Conservation (phyloP, 352 stramenopile genomes). For the Globisporangium cederbergense region DNA sequence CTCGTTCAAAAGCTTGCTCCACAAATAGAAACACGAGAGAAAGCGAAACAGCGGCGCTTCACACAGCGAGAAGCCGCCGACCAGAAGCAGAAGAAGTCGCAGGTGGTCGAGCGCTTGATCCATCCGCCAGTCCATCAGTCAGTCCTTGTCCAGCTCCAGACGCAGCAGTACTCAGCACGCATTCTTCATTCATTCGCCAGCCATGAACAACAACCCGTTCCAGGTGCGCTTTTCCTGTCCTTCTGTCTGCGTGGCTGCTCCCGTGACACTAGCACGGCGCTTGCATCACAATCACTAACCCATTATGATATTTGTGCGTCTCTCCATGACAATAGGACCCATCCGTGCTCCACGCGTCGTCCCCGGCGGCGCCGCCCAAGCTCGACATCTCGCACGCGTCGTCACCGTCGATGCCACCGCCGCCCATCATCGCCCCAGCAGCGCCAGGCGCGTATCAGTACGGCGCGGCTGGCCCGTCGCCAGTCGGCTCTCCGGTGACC, state of each 20-base stretch:
- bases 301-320: not conserved
- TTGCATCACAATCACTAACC: not conserved
- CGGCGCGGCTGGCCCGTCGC: conserved; percentile 20
- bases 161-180: not conserved
- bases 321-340: conserved; percentile 22
- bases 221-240: conserved; percentile 11
- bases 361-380: conserved; percentile 17
- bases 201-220: conserved; percentile 30
- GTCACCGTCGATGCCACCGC: conserved; percentile 34
- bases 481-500: conserved; percentile 10
- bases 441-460: conserved; percentile 30
- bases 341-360: conserved; percentile 36
- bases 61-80: conserved; percentile 1
- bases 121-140: not conserved
- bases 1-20: not conserved
- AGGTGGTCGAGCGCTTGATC: not conserved
- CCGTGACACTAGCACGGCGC: not conserved
- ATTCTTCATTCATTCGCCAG: not conserved
- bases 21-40: conserved; percentile 11
- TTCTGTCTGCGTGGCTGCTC: not conserved
- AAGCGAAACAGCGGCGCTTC: conserved; percentile 2
- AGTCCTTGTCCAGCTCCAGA: conserved; percentile 3
- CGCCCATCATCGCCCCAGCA: conserved; percentile 30
- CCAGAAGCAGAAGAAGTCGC: conserved; percentile 4
- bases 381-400: conserved; percentile 24